Evolutionary conservation across 2,329 filamentous ascomycete species (phyloP), one percentile per base, ranked within the genome.

Genomic region (Ophiostoma pallidulum): DNA sequence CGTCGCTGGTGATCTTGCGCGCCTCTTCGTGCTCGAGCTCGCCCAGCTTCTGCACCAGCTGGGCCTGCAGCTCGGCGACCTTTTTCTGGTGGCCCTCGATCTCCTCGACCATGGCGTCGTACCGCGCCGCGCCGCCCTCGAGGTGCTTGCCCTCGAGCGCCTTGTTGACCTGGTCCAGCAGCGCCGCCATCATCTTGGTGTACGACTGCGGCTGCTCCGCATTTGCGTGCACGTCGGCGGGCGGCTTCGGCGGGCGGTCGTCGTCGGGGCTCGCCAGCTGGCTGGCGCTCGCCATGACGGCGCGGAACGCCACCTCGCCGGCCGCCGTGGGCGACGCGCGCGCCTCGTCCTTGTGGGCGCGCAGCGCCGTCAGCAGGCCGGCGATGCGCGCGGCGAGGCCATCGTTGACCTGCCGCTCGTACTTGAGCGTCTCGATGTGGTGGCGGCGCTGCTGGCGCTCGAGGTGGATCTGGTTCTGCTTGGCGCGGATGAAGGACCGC

Each of bases 101-200:
- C 58, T 92, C 91, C 41, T 77, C 74, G 24, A 94, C 72, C 70
- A 94, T 96, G 45, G 77, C 82, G 41, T 77, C 72, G 61, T 86
- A 89, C 43, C 86, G 71, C 56, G 82, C 77, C 18, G 77, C 73
- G 32, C n/a, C n/a, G n/a, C 48, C 47, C 29, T 50, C 50, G 0
- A 77, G 70, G 52, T 83, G 80, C 65, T 84, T 84, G 61, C 89
- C 85, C 48, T 90, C 86, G 31, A 95, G 73, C 43, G 86, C 80
- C 66, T 78, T 74, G 59, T 95, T 96, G 36, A 97, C 89, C 65
- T 94, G 86, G 59, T 98, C 92, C 18, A 97, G 77, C 58, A 98
- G 67, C n/a, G 83, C 80, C n/a, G 86, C 86, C 84, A 98, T 90
- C 92, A 98, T 98, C 71, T 94, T 88, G 33, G 88, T 92, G 62